Base-by-base conservation (phyloP, 2,329 filamentous ascomycete genomes). In the Talaromyces sp. region DNA sequence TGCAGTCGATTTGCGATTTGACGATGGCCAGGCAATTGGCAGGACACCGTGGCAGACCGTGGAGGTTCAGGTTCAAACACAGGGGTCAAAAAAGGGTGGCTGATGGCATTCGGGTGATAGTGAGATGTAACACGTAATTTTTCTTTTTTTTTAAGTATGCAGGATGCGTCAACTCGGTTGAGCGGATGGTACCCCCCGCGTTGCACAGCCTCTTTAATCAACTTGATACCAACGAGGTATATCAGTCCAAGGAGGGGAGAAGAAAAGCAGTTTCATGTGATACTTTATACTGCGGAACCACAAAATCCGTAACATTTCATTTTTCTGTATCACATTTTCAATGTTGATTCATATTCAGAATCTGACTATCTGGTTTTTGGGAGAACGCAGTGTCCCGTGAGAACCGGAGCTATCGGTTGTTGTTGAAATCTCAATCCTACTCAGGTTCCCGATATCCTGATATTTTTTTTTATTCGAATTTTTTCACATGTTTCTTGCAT, bases 31-130 rank as follows among this genome's bases (percentile, higher is more conserved):
- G 41, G 19, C 32, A 10, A 53, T 55, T n/a, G 58, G 58, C 17
- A 31, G 51, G 38, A 59, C 58, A 29, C 58, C 58, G 19, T 59
- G 58, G 58, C 58, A 55, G 35, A 19, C 38, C 21, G 58, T 59
- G 38, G 58, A 59, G 19, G 58, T 59, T 19, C 58, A 59, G 27
- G 58, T 59, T 21, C 53, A 32, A 27, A 52, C 31, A 26, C 49
- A 52, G 14, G 49, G 49, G 21, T 38, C 17, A 17, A 38, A 38
- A 5, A 38, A 38, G 35, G 14, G 17, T 38, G 32, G 32, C 4
- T 35, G 32, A 35, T 35, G 32, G 14, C 17, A 38, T 38, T 38
- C 17, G 21, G 8, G 24, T 46, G n/a, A 24, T 14, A 13, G 4
- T 46, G 5, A 46, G 5, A 13, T 46, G 43, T 24, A 46, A 46